phyloP scores from a whole-genome alignment of 1,284 basidiomycete species.

The Cystobasidium pallidum region DNA sequence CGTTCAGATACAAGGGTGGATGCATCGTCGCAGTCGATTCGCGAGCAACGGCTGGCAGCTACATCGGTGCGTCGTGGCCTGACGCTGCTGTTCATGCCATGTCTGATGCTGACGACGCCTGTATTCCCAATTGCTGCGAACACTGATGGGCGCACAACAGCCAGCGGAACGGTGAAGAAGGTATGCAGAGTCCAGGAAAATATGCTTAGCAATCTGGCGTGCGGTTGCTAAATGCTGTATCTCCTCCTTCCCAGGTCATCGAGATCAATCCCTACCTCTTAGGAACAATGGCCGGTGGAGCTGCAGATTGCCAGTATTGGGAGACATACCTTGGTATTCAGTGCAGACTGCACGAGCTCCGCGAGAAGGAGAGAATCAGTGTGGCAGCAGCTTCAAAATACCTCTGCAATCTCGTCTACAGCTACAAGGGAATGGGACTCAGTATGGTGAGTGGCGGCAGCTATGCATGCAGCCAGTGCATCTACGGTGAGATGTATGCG shows the following conservation, averaged over 20 bases:
- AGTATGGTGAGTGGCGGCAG: slow-evolving; percentile 74
- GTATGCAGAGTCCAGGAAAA: neutral
- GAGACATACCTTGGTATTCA: slow-evolving; percentile 99
- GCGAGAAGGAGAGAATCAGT: slow-evolving; percentile 93
- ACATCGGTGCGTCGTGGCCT: slow-evolving; percentile 71
- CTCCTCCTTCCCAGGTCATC: slow-evolving; percentile 65
- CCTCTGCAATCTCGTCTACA: slow-evolving; percentile 94
- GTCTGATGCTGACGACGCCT: slow-evolving; percentile 1
- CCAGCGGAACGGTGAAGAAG: slow-evolving; percentile 94
- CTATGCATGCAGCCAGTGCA: neutral
- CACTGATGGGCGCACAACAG: slow-evolving; percentile 58
- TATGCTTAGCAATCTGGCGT: neutral
- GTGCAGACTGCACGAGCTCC: slow-evolving; percentile 93
- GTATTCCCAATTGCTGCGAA: neutral
- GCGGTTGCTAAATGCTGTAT: neutral
- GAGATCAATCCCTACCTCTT: slow-evolving; percentile 99
- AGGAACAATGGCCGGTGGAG: slow-evolving; percentile 60
- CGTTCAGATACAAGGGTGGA: slow-evolving; percentile 94
- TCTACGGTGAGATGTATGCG: too few relatives aligned
- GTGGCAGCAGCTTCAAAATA: slow-evolving; percentile 98
- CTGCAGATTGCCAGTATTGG: slow-evolving; percentile 93
- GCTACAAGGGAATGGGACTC: slow-evolving; percentile 98
- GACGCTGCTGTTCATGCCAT: neutral
- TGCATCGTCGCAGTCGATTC: slow-evolving; percentile 99
- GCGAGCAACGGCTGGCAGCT: slow-evolving; percentile 93